Evolutionary conservation across 768 basidiomycete species (phyloP), one percentile per base, ranked within the genome.

Genomic region (Sporobolomyces phaffii): DNA sequence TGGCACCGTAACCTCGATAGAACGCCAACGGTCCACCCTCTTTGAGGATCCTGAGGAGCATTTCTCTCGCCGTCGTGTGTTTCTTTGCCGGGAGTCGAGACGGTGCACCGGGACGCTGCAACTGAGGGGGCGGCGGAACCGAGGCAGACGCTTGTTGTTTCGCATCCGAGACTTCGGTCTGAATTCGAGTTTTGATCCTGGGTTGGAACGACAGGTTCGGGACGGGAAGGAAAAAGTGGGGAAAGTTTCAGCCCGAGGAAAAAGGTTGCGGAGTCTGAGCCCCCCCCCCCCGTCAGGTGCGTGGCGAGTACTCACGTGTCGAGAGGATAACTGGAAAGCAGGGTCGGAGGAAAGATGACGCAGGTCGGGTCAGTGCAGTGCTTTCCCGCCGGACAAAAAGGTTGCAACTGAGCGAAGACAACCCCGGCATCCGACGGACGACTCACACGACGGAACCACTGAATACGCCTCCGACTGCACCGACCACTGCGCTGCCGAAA

Each of bases 111-210:
- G 61, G 74, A 81, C 84, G 64, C 50, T 43, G 80, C 81, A 75
- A 83, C 83, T 57, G 81, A 7, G n/a, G n/a, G n/a, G n/a, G n/a
- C n/a, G 60, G 49, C 6, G 66, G 33, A 0, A 38, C 31, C 24
- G 53, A 1, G 22, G 60, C 15, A 1, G 29, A 64, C n/a, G 68
- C 48, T 29, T 53, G 36, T 34, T 62, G 53, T 22, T 56, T 31
- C 49, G 45, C 26, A 53, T 51, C 60, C 48, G 64, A 40, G 34
- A 61, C 80, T 38, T 85, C 80, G 33, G 90, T 93, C 77, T 99
- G 96, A 68, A 99, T 91, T 47, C 89, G 85, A 3, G 94, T 98
- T 79, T 98, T 98, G 63, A 90, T 87, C 13, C 92, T 96, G 75
- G 22, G 36, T 17, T 56, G 58, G 14, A 41, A 38, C 17, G 28